Base-by-base conservation (phyloP, 768 basidiomycete species). In the Gloeopeniophorella convolvens region DNA sequence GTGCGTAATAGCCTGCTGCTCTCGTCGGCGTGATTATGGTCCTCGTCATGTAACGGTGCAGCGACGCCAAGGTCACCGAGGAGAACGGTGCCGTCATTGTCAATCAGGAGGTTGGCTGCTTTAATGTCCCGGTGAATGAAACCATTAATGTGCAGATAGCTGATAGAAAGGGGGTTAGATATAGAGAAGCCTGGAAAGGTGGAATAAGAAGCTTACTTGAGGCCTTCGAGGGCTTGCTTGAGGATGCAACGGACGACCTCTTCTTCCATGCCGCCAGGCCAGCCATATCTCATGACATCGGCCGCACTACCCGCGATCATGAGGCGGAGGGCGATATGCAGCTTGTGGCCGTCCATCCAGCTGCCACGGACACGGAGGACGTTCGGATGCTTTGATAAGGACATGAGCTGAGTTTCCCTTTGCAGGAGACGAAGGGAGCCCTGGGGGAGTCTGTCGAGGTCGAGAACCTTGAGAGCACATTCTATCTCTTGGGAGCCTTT, bases 111-210 rank as follows among this genome's bases (percentile, higher is more conserved):
- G 62, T 97, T 97, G 11, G 90, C 94, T 3, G 91, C 90, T 68
- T 97, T 97, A 60, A 97, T 66, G 62, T 97, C 94, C 23, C 94
- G 80, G 63, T 97, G 89, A n/a, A 91, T 86, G 63, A 90, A 87
- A 0, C 87, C 89, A 54, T 92, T 94, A 47, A 78, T 74, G 60
- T 94, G 90, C n/a, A 92, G 76, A 58, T 92, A 91, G 58, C 86
- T 89, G n/a, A n/a, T n/a, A 57, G 8, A 23, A 20, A 28, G 6
- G 37, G 13, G 48, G 36, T 9, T 51, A 51, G 28, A 48, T 36
- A 48, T 34, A 11, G 37, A 23, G 45, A 6, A 58, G n/a, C 46
- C 57, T 36, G 60, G 51, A 20, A 48, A 45, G 24, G 46, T 28
- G 39, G 56, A 50, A 23, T 57, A 53, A 51, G 63, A n/a, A n/a